These are phyloP conservation scores for Poa annua DNA, from an alignment of 176 grass and related monocot species.

Conservation along the genomic window DNA sequence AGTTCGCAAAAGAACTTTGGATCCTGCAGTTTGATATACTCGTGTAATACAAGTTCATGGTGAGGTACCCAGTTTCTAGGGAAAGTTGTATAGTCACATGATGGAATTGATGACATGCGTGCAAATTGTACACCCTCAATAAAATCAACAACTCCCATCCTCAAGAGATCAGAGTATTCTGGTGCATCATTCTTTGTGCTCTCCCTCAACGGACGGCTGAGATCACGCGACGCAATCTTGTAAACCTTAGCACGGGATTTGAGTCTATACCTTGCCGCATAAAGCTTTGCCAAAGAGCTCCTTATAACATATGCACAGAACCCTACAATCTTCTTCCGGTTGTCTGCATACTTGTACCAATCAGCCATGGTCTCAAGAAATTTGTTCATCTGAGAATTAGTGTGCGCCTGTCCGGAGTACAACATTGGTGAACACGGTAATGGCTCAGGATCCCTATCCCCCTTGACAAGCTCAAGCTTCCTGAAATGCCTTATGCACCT, in stretches of 20 bases:
- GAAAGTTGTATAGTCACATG: conserved; percentile 91
- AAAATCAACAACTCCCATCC: conserved; percentile 92
- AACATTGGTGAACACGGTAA: conserved; percentile 81
- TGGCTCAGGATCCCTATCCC: conserved; percentile 85
- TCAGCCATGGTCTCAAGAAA: conserved; percentile 96
- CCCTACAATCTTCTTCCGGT: conserved; percentile 91
- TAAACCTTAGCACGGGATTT: conserved; percentile 98
- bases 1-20: conserved; percentile 87
- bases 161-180: conserved; percentile 92
- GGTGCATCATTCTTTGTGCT: conserved; percentile 80
- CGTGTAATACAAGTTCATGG: conserved; percentile 73
- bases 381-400: conserved; percentile 99
- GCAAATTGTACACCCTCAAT: conserved; percentile 94
- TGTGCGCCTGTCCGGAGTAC: conserved; percentile 92
- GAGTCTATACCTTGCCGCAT: conserved; percentile 85
- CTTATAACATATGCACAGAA: conserved; percentile 91
- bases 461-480: conserved; percentile 91
- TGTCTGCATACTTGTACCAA: conserved; percentile 95
- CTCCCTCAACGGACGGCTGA: conserved; percentile 84
- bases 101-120: conserved; percentile 82
- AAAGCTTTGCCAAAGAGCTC: conserved; percentile 92
- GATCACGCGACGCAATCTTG: conserved; percentile 89
- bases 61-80: conserved; percentile 86
- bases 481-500: conserved; percentile 89
- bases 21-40: conserved; percentile 93